Evolutionary conservation across 352 stramenopile species (phyloP), one percentile per base, ranked within the genome.

Genomic region (Phytophthora colocasiae): DNA sequence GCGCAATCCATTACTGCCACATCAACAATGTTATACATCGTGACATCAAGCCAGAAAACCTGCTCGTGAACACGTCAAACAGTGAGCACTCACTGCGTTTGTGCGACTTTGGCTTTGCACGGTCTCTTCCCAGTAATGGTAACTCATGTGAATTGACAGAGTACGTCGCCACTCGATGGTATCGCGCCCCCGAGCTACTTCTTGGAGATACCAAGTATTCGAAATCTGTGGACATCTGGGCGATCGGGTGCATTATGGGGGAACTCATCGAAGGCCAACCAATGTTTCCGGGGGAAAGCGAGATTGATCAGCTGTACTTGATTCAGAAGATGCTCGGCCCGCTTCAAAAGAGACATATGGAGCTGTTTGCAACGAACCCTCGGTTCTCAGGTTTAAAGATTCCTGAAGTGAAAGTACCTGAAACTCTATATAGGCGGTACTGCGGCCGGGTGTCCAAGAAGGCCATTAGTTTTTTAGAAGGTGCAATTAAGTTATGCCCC

Each of bases 11-110:
- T 41, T 98, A 99, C 73, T 99, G 99, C 63, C 98, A 99, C 70
- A 69, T 71, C 1, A 90, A 99, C 49, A 97, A 93, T 24, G 98
- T 99, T 55, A 98, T 98, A 73, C 97, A 99, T 74, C 90, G 97
- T 12, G 98, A 99, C 82, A 99, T 99, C 77, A 99, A 99, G 72
- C 98, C 98, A 22, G 97, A 99, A 71, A 99, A 99, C 75, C 71
- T 99, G 45, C 80, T 99, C 12, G 90, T 99, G 40, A 97, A 99
- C 75, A 90, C 95, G 3, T 87, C 88, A 31, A 97, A 90, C 27
- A 90, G 92, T 1, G 92, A 98, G 54, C 97, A 99, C 57, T 89
- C 98, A 36, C 72, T 99, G 14, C 99, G 99, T 53, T 77, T 99
- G 29, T 99, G 97, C 74, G 98, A 99, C 83, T 99, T 99, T 91